Base-by-base conservation (phyloP, 139 green algal species). In the Dunaliella sp. region DNA sequence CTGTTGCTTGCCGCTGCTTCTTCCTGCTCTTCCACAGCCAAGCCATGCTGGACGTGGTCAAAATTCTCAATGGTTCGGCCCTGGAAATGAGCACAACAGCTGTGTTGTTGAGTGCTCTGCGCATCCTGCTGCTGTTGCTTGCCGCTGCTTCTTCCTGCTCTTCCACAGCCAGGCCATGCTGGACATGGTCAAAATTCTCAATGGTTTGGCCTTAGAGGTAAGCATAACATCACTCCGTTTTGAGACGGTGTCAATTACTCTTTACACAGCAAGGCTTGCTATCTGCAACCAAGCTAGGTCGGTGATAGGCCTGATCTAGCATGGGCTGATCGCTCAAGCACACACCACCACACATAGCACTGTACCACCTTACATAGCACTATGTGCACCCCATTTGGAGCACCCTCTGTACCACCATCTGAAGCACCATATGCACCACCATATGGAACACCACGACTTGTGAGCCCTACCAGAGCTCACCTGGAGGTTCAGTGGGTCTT, bases 131-230 rank as follows among this genome's bases (percentile, higher is more conserved):
- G 83, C 30, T 38, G 57, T 77, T 87, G 85, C 32, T 79, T 36
- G 77, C 81, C 38, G 36, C 85, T 0, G 75, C 83, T 21, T 83
- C 89, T 24, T 87, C 85, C 72, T 84, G 85, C 38, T 87, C 88
- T 24, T 91, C 88, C 77, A 93, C 24, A 3, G 72, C 79, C 35
- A 91, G 76, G 25, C 85, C 76, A 59, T 93, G 93, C 76, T 94
- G 94, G 22, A 98, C 94, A 84, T 99, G 97, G 85, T 99, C 95
- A 90, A 99, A 99, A 3, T 96, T 80, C 16, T 88, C 86, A 30
- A 95, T 87, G 3, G 86, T 84, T 0, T 37, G 35, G 3, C 32
- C 32, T 48, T 85, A n/a, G n/a, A n/a, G n/a, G n/a, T n/a, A n/a
- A n/a, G n/a, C n/a, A n/a, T n/a, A n/a, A n/a, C n/a, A n/a, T n/a